Evolutionary conservation across 1,139 yeast genomes (phyloP), one percentile per base, ranked within the genome.

Genomic region (Yamadazyma songkhlaensis): DNA sequence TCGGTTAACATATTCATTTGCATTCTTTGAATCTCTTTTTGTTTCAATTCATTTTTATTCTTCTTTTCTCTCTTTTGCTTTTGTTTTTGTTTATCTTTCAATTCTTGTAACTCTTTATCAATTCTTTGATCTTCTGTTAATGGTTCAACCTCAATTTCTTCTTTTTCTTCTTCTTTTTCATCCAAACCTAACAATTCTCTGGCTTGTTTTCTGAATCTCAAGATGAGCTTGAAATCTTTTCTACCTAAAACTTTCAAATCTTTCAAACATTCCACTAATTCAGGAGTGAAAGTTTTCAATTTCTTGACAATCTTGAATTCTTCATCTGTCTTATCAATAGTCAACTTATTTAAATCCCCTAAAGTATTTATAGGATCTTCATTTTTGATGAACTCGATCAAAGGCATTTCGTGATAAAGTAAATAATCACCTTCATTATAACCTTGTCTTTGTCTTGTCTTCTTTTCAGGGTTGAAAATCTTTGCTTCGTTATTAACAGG

Each of bases 1-100:
- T 95, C 96, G 3, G 96, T 86, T 43, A 86, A 71, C 97, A 92
- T 90, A 58, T 87, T 88, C 94, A 92, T 84, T 64, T 92, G 97
- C 84, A 89, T 83, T 64, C 97, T 79, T 38, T 77, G 75, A 39
- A 92, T 79, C 57, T 90, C 97, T 60, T 86, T 87, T 58, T 88
- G 96, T 55, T 88, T 89, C 47, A 63, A 52, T 62, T 90, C 97
- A 57, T 92, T 90, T 36, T 79, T 77, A 49, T 74, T 79, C 61
- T 96, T 81, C 63, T 83, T 87, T 47, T 83, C 90, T 55, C 97
- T 79, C 61, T 84, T 90, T 36, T 64, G 64, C 49, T 79, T 79
- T 48, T 82, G 74, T 48, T 78, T 75, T 49, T 85, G 89, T 49
- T 77, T 85, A 25, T 81, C 89, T 42, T 81, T 77, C 50, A 90